Evolutionary conservation across 2,329 filamentous ascomycete genomes (phyloP).

Genomic region (Calycina herbarum): DNA sequence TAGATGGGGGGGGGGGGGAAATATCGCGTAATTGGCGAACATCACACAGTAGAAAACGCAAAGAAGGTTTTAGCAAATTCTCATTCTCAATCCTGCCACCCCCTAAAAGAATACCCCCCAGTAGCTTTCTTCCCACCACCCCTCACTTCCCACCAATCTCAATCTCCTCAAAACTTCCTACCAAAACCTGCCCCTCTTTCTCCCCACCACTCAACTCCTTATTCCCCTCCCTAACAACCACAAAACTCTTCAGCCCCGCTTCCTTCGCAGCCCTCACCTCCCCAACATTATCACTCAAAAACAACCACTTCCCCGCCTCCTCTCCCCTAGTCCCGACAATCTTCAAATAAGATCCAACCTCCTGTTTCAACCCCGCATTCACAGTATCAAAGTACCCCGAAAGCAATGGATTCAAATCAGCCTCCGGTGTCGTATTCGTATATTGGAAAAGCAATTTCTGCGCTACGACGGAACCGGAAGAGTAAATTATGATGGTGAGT

Average conservation of each 20-base stretch:
- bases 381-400: slow-evolving; percentile 76
- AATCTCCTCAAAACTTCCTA: slow-evolving; percentile 34
- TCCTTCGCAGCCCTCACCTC: slow-evolving; percentile 63
- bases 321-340: slow-evolving; percentile 40
- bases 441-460: slow-evolving; percentile 79
- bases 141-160: slow-evolving; percentile 9
- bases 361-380: slow-evolving; percentile 74
- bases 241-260: slow-evolving; percentile 62
- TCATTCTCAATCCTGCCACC: too few relatives aligned
- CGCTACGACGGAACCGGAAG: slow-evolving; percentile 75
- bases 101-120: too few relatives aligned
- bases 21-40: too few relatives aligned
- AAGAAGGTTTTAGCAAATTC: too few relatives aligned
- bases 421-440: slow-evolving; percentile 46
- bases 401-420: slow-evolving; percentile 61
- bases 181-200: slow-evolving; percentile 29
- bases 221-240: slow-evolving; percentile 71
- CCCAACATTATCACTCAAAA: slow-evolving; percentile 76
- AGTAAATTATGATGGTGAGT: slow-evolving; percentile 72
- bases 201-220: slow-evolving; percentile 56
- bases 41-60: too few relatives aligned
- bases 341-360: slow-evolving; percentile 61
- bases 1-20: too few relatives aligned
- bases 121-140: background rate
- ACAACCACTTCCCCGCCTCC: slow-evolving; percentile 61